These are phyloP conservation scores for Colletotrichum plurivorum DNA, from an alignment of 2,329 filamentous ascomycete genomes.

Conservation along the genomic window DNA sequence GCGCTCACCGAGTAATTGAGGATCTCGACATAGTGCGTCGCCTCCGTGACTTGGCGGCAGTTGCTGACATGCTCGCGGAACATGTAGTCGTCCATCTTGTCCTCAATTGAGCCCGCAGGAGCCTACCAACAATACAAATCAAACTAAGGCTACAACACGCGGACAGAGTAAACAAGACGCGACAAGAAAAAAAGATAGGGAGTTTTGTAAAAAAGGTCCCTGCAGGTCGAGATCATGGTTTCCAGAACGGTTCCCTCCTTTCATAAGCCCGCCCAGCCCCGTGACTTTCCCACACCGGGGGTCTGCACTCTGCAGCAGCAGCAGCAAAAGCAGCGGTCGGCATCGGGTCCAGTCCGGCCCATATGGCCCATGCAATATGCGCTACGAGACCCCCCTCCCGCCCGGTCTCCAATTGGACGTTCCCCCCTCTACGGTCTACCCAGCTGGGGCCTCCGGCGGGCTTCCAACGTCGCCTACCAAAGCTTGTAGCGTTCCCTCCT, in stretches of 20 bases:
- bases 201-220: conserved; percentile 17
- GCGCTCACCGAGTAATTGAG: conserved; percentile 70
- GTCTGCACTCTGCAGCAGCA: conserved; percentile 8
- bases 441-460: conserved; percentile 18
- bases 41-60: conserved; percentile 65
- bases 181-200: background rate
- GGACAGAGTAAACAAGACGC: background rate
- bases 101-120: conserved; percentile 6
- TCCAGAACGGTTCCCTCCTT: conserved; percentile 34
- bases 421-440: conserved; percentile 18
- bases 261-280: conserved; percentile 41
- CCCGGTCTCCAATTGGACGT: conserved; percentile 20
- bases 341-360: conserved; percentile 33
- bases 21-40: conserved; percentile 70
- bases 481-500: conserved; percentile 27
- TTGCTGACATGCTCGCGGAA: conserved; percentile 63
- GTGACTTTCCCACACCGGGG: conserved; percentile 36
- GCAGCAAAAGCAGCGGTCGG: conserved; percentile 10
- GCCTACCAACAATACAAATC: background rate
- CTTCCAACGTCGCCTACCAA: conserved; percentile 31
- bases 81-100: conserved; percentile 71
- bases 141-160: conserved; percentile 26
- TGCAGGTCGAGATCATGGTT: conserved; percentile 33
- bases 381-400: background rate
- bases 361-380: conserved; percentile 30